Evolutionary conservation across 768 basidiomycete genomes (phyloP).

Genomic region (Botryobasidium botryosum): DNA sequence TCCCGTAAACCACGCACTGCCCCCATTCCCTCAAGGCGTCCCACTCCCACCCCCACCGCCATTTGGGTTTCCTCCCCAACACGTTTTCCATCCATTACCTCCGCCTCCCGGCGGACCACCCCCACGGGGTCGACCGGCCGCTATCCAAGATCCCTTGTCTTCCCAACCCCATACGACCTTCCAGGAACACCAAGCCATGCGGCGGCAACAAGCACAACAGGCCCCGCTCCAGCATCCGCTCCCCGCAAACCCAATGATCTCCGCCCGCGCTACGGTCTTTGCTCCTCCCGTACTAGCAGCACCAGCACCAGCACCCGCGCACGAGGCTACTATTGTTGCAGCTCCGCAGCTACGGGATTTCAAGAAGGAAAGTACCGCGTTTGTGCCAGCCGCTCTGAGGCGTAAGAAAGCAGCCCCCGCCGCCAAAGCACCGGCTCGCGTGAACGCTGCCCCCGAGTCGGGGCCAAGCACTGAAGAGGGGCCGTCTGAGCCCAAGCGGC

Average conservation of each 20-base stretch:
- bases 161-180: constrained; percentile 62
- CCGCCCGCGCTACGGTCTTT: constrained; percentile 10
- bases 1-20: constrained; percentile 16
- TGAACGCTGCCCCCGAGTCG: constrained; percentile 1
- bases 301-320: constrained; percentile 13
- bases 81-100: constrained; percentile 6
- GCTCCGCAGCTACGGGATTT: constrained; percentile 81
- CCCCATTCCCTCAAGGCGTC: constrained; percentile 17
- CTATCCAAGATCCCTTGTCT: constrained; percentile 61
- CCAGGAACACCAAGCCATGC: constrained; percentile 47
- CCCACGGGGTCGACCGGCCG: constrained; percentile 16
- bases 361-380: constrained; percentile 87
- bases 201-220: too few species aligned
- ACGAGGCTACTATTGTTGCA: constrained; percentile 60
- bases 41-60: constrained; percentile 17
- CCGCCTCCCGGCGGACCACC: constrained; percentile 6
- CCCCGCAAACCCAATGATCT: constrained; percentile 14
- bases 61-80: constrained; percentile 18
- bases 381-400: constrained; percentile 70
- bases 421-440: background rate
- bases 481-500: background rate
- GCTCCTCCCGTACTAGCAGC: constrained; percentile 23
- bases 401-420: constrained; percentile 35
- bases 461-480: background rate
- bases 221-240: constrained; percentile 7